A percentile compares a stretch with the other conserved stretches of the same genome.
Evolutionary conservation across 306 rosid species (phyloP).

Genomic region (Citrullus mucosospermus): DNA sequence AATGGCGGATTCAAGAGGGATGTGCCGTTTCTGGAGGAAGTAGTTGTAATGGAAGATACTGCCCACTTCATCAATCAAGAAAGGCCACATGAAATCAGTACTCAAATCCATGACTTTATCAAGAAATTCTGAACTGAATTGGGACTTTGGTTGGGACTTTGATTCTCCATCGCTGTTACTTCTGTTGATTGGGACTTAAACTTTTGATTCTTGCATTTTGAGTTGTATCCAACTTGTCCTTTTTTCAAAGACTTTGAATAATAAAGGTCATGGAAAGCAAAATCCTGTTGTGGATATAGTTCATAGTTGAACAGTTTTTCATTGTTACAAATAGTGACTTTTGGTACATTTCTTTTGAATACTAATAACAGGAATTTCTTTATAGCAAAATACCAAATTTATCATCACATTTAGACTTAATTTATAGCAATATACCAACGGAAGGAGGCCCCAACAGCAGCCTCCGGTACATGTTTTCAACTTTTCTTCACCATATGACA

Average conservation of each 20-base stretch:
- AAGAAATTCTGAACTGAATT: neutral
- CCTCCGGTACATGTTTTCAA: neutral
- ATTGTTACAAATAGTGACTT: too few relatives aligned
- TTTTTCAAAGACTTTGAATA: neutral
- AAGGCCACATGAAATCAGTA: neutral
- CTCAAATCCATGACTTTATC: conserved; percentile 2
- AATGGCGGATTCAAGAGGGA: neutral
- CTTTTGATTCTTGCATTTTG: neutral
- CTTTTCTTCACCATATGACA: neutral
- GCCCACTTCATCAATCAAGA: conserved; percentile 5
- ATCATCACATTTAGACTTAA: too few relatives aligned
- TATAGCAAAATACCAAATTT: too few relatives aligned
- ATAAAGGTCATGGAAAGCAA: neutral
- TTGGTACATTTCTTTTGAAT: too few relatives aligned
- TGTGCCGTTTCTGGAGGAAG: neutral
- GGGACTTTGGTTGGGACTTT: too few relatives aligned
- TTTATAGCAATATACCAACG: neutral
- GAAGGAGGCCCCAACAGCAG: conserved; percentile 29
- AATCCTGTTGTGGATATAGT: neutral
- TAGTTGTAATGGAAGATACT: neutral
- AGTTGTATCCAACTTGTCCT: neutral
- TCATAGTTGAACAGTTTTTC: neutral
- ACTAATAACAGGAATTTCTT: too few relatives aligned
- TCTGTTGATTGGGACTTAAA: neutral
- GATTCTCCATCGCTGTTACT: neutral